Base-by-base conservation (phyloP, 2,329 filamentous ascomycete genomes). In the Saccharata proteae region DNA sequence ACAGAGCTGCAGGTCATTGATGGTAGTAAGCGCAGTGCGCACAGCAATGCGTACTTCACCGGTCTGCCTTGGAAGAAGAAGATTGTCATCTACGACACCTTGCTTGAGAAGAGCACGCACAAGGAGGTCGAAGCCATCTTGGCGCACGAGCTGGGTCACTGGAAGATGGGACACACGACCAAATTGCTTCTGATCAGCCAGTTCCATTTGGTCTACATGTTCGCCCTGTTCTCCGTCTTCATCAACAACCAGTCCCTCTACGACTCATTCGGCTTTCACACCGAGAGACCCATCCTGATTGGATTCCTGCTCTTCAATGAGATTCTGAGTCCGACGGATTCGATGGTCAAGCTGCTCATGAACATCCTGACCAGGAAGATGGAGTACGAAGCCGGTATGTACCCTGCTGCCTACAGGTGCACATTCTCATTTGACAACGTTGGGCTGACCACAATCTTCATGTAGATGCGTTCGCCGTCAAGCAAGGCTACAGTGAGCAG, bases 11-110 rank as follows among this genome's bases (percentile, higher is more conserved):
- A 93, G 51, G 86, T 96, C 49, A 98, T 98, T 48, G 83, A 93
- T 52, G 84, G 83, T 29, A 86, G 80, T 63, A 88, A 88, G 65
- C 72, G 83, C 45, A 84, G 78, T 51, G 80, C 81, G 15, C 83
- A 93, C 61, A 85, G 79, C 61, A 93, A 93, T 51, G 82, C 83
- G 13, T 93, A 92, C 61, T 98, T 98, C 64, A 94, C 92, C 47
- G 90, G 90, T 38, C 72, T 98, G 34, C 90, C 90, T 24, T 98
- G 88, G 86, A 94, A 94, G 72, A 96, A 96, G 72, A 92, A 96
- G 65, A 98, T 98, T 64, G 90, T 98, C 49, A 92, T 98, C 52
- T 98, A 93, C 55, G 90, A 98, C 54, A 98, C 92, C 4, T 63
- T 98, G 40, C 85, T 98, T 40, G 88, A 94, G 60, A 93, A 96